Evolutionary conservation across 805 yeast species (phyloP).

Genomic region (Saccharomycopsis synnaedendra): DNA sequence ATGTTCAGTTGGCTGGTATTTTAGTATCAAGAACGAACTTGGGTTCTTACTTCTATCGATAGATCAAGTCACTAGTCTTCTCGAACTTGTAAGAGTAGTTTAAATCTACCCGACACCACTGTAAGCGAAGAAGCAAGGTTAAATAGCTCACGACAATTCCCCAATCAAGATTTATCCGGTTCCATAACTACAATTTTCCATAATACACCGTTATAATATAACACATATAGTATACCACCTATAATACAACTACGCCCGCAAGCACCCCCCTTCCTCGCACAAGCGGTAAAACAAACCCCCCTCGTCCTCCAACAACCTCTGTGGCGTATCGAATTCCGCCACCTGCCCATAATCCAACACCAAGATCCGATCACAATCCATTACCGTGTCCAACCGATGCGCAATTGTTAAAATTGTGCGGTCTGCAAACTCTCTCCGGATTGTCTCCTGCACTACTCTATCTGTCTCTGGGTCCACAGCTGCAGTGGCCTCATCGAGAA

Average conservation of each 20-base stretch:
- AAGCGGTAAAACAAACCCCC: conserved; percentile 25
- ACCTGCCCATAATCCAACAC: conserved; percentile 65
- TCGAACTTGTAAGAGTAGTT: no score
- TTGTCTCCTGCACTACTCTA: conserved; percentile 65
- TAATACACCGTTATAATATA: no score
- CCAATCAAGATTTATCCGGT: no score
- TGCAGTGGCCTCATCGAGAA: conserved; percentile 82
- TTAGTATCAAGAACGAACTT: no score
- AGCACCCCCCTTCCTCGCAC: conserved; percentile 1
- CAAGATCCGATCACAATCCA: conserved; percentile 72
- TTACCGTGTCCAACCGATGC: conserved; percentile 74
- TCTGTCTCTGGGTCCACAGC: conserved; percentile 85
- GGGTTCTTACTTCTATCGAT: no score
- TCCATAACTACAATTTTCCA: no score
- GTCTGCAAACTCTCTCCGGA: conserved; percentile 56
- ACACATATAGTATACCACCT: no score
- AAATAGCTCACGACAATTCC: no score
- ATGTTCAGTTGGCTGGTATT: no score
- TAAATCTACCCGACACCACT: no score
- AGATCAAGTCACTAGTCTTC: no score
- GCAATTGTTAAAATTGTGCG: conserved; percentile 84
- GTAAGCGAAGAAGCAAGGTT: no score
- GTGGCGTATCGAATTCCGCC: conserved; percentile 68
- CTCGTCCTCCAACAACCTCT: conserved; percentile 30
- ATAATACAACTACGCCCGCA: neutral